Percentiles rank a stretch among this genome's conserved stretches.
Evolutionary conservation across 2,329 filamentous ascomycete species (phyloP).

Genomic region (Venturia nashicola): DNA sequence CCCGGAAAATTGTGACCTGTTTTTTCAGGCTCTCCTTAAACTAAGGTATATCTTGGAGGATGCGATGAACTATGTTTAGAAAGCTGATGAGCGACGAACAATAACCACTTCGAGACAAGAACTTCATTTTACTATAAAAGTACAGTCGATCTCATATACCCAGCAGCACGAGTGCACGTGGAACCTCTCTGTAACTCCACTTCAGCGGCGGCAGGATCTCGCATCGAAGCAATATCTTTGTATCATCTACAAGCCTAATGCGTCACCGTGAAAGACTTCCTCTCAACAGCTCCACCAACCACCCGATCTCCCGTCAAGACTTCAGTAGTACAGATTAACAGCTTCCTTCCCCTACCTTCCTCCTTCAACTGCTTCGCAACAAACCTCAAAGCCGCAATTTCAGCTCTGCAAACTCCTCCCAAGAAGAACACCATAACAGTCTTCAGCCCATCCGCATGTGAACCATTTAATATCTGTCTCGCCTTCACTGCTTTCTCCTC

Average conservation of each 20-base stretch:
- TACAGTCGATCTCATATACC: no score
- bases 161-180: no score
- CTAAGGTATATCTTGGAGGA: no score
- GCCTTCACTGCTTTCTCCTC: constrained; percentile 89
- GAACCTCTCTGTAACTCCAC: no score
- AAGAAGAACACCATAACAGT: constrained; percentile 94
- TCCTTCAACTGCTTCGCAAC: constrained; percentile 64
- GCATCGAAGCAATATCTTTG: not conserved
- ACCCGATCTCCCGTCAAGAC: constrained; percentile 82
- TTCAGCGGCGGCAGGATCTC: no score
- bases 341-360: constrained; percentile 56
- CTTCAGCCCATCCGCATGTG: constrained; percentile 51
- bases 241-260: not conserved
- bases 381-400: constrained; percentile 87
- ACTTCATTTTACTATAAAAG: no score
- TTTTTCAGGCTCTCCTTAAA: no score
- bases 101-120: no score
- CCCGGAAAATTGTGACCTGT: no score
- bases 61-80: no score
- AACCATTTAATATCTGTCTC: constrained; percentile 67
- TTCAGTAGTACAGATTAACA: constrained; percentile 86
- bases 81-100: no score
- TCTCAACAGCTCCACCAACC: constrained; percentile 76
- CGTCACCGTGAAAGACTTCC: constrained; percentile 25
- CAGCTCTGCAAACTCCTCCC: constrained; percentile 91